Conservation (phyloP, 2,329 filamentous ascomycete species). For the Aspergillus latus region DNA sequence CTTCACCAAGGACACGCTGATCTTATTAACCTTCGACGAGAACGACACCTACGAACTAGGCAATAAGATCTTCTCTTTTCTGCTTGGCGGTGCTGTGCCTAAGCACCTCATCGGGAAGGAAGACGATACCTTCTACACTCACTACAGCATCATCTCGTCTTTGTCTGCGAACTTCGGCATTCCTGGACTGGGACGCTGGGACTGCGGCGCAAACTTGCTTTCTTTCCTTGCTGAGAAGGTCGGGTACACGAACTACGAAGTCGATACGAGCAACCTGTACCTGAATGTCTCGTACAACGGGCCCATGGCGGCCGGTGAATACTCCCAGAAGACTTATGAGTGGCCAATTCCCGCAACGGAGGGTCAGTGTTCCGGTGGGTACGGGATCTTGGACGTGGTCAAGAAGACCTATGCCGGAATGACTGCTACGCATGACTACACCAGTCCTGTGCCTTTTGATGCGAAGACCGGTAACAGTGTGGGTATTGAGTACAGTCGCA, state of each 20-base stretch:
- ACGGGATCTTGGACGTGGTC: conserved; percentile 35
- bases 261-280: conserved; percentile 46
- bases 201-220: conserved; percentile 71
- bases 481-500: conserved; percentile 21
- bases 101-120: conserved; percentile 61
- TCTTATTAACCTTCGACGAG: conserved; percentile 84
- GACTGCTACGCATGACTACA: conserved; percentile 35
- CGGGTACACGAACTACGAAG: conserved; percentile 52
- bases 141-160: conserved; percentile 70
- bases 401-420: conserved; percentile 30
- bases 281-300: conserved; percentile 59
- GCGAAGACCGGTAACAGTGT: conserved; percentile 19
- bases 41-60: conserved; percentile 66
- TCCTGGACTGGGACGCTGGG: conserved; percentile 68
- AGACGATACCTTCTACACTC: conserved; percentile 70
- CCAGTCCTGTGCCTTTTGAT: conserved; percentile 32
- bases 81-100: conserved; percentile 73
- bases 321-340: conserved; percentile 25
- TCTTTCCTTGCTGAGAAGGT: conserved; percentile 60
- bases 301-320: conserved; percentile 29
- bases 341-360: conserved; percentile 37
- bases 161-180: conserved; percentile 69
- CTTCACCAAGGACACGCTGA: conserved; percentile 74
- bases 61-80: conserved; percentile 69
- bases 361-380: conserved; percentile 35